Evolutionary conservation across 352 stramenopile species (phyloP).

Genomic region (Globisporangium canariense): DNA sequence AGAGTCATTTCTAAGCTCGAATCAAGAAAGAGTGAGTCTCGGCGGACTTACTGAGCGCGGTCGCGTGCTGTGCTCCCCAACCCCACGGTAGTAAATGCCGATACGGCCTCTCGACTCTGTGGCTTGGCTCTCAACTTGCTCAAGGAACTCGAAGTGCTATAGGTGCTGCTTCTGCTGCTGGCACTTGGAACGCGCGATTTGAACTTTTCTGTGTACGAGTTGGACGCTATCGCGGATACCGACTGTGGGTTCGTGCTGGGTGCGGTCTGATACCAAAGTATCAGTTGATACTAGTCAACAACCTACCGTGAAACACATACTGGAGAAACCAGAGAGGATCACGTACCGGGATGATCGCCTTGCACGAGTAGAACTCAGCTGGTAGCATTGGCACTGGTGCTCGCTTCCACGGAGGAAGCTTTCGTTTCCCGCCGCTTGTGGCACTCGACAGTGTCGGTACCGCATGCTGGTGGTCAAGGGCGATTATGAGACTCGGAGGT

Average conservation of each 20-base stretch:
- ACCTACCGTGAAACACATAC: background rate
- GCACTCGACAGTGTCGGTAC: background rate
- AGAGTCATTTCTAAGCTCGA: background rate
- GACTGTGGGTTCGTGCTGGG: background rate
- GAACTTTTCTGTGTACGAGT: constrained; percentile 37
- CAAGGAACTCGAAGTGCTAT: background rate
- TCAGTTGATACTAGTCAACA: background rate
- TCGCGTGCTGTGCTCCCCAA: constrained; percentile 17
- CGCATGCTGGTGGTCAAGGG: background rate
- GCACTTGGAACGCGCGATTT: constrained; percentile 17
- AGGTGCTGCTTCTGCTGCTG: background rate
- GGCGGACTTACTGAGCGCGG: constrained; percentile 21
- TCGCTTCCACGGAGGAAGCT: constrained; percentile 50
- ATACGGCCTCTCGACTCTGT: constrained; percentile 5
- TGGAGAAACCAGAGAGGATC: background rate
- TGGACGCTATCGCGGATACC: background rate
- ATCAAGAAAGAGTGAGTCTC: background rate
- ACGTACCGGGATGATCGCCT: constrained; percentile 45
- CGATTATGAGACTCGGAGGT: background rate
- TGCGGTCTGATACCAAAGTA: background rate
- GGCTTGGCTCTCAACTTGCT: background rate
- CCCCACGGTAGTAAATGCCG: constrained; percentile 7
- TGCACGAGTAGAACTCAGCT: constrained; percentile 42
- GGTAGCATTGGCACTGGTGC: constrained; percentile 56
- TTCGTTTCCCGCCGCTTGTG: constrained; percentile 20